Percentiles rank a stretch among this genome's conserved stretches.
phyloP scores from a whole-genome alignment of 2,329 filamentous ascomycete genomes.

The Fusarium concolor region DNA sequence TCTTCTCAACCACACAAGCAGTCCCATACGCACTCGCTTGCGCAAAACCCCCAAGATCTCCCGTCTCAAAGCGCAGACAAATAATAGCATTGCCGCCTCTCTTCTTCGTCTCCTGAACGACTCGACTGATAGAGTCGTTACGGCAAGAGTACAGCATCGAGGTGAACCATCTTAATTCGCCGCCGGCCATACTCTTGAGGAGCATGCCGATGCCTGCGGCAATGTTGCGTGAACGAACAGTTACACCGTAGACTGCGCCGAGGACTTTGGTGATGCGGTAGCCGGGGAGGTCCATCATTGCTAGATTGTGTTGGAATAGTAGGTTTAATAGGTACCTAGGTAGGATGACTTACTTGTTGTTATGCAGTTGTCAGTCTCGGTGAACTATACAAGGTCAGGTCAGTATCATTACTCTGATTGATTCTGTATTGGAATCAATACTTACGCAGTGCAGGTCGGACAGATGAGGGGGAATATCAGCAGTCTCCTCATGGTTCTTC shows the following conservation, averaged over 20 bases:
- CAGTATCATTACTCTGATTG: not conserved
- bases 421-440: not conserved
- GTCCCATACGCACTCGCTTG: conserved; percentile 72
- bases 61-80: conserved; percentile 68
- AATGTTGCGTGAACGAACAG: conserved; percentile 68
- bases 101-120: conserved; percentile 67
- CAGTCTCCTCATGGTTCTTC: conserved; percentile 46
- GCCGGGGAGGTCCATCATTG: conserved; percentile 72
- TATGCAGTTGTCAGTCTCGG: conserved; percentile 70
- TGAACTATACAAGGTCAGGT: conserved; percentile 49
- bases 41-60: conserved; percentile 65
- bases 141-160: conserved; percentile 68
- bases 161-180: conserved; percentile 70
- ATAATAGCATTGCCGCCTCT: conserved; percentile 71
- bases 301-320: conserved; percentile 32
- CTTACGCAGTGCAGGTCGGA: conserved; percentile 62
- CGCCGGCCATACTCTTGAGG: conserved; percentile 67
- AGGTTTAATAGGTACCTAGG: no score
- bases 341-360: conserved; percentile 59
- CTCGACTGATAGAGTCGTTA: conserved; percentile 67
- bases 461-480: conserved; percentile 54
- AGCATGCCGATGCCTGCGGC: conserved; percentile 67
- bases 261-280: conserved; percentile 69
- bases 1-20: conserved; percentile 67
- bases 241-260: conserved; percentile 68